Evolutionary conservation across 2,329 filamentous ascomycete genomes (phyloP), one percentile per base, ranked within the genome.

Genomic region (Achaetomium macrosporum): DNA sequence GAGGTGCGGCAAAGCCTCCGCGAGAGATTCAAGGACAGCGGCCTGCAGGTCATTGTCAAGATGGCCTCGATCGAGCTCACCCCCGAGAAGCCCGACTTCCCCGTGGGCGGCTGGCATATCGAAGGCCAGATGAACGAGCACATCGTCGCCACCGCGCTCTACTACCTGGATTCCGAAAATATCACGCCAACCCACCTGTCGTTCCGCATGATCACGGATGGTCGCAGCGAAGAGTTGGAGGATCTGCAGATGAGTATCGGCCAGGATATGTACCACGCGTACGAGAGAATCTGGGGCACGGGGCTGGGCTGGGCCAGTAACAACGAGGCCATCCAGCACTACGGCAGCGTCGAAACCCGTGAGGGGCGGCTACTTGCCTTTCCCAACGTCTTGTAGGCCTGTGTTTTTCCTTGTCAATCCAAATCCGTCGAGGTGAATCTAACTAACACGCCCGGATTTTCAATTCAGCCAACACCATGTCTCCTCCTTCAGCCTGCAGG

Each of bases 21-120:
- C 11, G 47, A 63, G 8, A 54, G 50, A 25, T 67, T 66, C 53
- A 57, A 63, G 9, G 60, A 71, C 1, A 63, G 65, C 6, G 75
- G 76, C 2, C 61, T 86, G 3, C 83, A 87, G 59, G 65, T 87
- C 35, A 81, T 87, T 46, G 75, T 85, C 31, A 85, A 85, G 61
- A 70, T 87, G 57, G 74, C 79, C 1, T 77, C 73, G 35, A 77
- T 85, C 47, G 72, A 83, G 40, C 69, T 85, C 2, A 80, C 74
- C 0, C 80, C 81, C 0, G 75, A 78, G 10, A 75, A 79, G 31
- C 76, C 79, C 0, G 62, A 62, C 0, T 83, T 77, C 56, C 60
- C 68, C 0, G 71, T 68, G 3, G 74, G 75, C 1, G 62, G 63
- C 2, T 81, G 76, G 76, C 77, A 79, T 55, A 59, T 76, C 13